Base-by-base conservation (phyloP, 2,329 filamentous ascomycete species). In the Pestalotiopsis sp. region DNA sequence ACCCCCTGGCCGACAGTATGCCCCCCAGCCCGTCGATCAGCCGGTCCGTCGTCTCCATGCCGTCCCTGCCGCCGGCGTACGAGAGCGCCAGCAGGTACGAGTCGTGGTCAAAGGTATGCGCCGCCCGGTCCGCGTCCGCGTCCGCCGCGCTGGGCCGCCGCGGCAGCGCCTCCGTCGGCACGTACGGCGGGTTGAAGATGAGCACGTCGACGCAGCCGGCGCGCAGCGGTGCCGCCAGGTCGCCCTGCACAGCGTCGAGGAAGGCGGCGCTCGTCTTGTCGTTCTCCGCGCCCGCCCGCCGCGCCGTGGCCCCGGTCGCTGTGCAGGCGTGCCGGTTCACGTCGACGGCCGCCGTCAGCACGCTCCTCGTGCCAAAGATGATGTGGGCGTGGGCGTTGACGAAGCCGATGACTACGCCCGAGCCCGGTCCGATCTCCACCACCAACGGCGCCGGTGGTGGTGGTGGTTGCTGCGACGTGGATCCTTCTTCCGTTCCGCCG, bases 131-230 rank as follows among this genome's bases (percentile, higher is more conserved):
- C 71, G 2, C 74, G 73, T 64, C 48, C 55, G 76, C 78, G 64
- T 68, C 73, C 66, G 38, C 68, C 63, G 70, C 75, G 22, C 58
- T 66, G 76, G 85, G 80, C 44, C 86, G 79, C 26, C 80, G 77
- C 1, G 95, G 94, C 68, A 97, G 81, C 55, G 89, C 87, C 30
- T 91, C 86, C 2, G 94, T 97, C 1, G 96, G 96, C 14, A 99
- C 96, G 77, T 99, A 99, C 0, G 96, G 96, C 65, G 96, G 96
- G 77, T 99, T 99, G 85, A 98, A 99, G 35, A 99, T 86, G 70
- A 99, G 85, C 11, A 99, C 86, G 76, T 99, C 96, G 4, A 97
- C 86, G 52, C 81, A 80, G 2, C 84, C 82, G 0, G 81, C 76
- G 7, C 86, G 85, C 55, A 97, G 81, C 0, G 90, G 82, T 2